Conservation (phyloP, 305 asterid species). For the Petunia hybrid region DNA sequence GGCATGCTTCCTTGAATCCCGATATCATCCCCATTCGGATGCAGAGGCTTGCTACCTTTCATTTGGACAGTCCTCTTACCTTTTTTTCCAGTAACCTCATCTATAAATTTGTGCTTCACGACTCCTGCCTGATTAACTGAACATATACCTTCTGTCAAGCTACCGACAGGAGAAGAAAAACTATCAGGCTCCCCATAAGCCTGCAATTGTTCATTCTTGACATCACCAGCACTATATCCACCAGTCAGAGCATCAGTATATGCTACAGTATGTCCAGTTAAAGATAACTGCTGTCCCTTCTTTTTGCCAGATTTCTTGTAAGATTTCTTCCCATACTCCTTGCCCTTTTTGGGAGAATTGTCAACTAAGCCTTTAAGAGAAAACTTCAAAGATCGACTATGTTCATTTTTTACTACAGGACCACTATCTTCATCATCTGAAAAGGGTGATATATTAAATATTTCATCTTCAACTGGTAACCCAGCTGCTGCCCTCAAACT, state of each 20-base stretch:
- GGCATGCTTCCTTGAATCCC: conserved; percentile 53
- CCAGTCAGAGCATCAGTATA: conserved; percentile 48
- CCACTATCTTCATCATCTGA: conserved; percentile 94
- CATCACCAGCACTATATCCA: conserved; percentile 49
- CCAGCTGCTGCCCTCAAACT: conserved; percentile 95
- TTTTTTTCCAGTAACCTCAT: conserved; percentile 57
- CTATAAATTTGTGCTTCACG: conserved; percentile 58
- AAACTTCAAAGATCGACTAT: conserved; percentile 77
- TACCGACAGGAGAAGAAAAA: conserved; percentile 59
- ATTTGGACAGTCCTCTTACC: conserved; percentile 63
- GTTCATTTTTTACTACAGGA: conserved; percentile 55
- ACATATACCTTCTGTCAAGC: conserved; percentile 54
- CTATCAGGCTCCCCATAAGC: conserved; percentile 56
- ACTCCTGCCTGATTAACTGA: conserved; percentile 54
- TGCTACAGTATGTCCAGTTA: conserved; percentile 45
- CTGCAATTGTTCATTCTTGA: conserved; percentile 51
- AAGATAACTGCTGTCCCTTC: conserved; percentile 55
- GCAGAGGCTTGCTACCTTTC: conserved; percentile 61
- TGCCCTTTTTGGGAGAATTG: conserved; percentile 75
- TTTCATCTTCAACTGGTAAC: conserved; percentile 93
- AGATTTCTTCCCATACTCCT: conserved; percentile 72
- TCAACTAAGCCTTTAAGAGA: conserved; percentile 77
- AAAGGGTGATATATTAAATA: conserved; percentile 78
- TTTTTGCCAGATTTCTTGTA: conserved; percentile 75
- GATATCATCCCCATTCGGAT: conserved; percentile 54